Base-by-base conservation (phyloP, 2,329 filamentous ascomycete species). In the Cordyceps fumosorosea region DNA sequence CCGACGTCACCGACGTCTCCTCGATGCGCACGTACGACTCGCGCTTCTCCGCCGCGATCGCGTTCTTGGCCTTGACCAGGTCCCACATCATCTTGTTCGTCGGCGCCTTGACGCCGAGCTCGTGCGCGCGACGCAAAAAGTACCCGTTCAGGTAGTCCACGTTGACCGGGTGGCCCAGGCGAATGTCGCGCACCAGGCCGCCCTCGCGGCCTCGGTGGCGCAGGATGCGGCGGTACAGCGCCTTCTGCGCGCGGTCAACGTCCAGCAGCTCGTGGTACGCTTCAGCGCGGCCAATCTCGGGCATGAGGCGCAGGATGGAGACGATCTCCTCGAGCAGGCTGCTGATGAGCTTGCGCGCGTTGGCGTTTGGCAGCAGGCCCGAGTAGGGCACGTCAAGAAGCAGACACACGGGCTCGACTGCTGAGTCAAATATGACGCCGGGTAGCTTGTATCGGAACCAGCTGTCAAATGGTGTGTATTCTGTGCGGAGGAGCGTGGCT, bases 101-200 rank as follows among this genome's bases (percentile, higher is more conserved):
- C 12, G 85, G 84, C 68, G 87, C 87, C 56, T 84, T 78, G n/a
- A 96, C 78, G 1, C 90, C 90, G 64, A 93, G 69, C 71, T 90
- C 84, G 67, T 84, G 81, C 0, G 89, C 95, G 47, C 88, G 83
- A 56, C 79, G 81, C 37, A 96, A 81, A 64, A 99, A 89, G 76
- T 93, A 99, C 0, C 93, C 93, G 72, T 96, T 97, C 67, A 93
- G 83, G 69, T 88, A 96, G 52, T 93, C 85, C 47, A 97, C 84
- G 69, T 96, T 91, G 0, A 90, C 91, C 63, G 80, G 75, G 64
- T 77, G 76, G 1, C 89, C 88, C 1, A 75, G 72, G 12, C 84
- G 76, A 14, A 93, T 78, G 68, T 88, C 85, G 59, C 82, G 80
- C 6, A 90, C 77, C 85, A 96, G 91, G 22, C 79, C 82, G 68